phyloP scores from a whole-genome alignment of 148 eudicot genomes.

The Camellia sinensis region DNA sequence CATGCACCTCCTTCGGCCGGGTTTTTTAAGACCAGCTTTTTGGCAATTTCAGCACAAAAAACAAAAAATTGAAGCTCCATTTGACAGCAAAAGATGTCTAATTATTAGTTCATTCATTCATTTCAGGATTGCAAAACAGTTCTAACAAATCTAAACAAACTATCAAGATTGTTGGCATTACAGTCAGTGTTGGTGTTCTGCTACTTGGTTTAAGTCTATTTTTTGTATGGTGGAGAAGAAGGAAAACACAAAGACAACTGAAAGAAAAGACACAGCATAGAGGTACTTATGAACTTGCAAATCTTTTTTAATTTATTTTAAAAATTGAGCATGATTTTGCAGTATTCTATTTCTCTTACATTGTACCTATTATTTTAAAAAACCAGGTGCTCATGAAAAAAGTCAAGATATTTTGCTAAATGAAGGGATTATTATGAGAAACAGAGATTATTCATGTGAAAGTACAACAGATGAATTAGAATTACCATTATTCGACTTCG shows the following conservation, averaged over 20 bases:
- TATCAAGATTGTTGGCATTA: slow-evolving; percentile 30
- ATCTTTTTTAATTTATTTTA: not conserved
- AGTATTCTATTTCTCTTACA: not conserved
- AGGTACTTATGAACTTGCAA: slow-evolving; percentile 29
- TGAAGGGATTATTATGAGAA: slow-evolving; percentile 25
- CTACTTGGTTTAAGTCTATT: slow-evolving; percentile 25
- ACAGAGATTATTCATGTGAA: slow-evolving; percentile 34
- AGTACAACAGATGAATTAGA: slow-evolving; percentile 35
- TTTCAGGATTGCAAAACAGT: slow-evolving; percentile 17
- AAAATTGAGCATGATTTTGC: not conserved
- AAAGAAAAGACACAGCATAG: slow-evolving; percentile 19
- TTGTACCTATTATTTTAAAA: not conserved
- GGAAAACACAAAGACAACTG: slow-evolving; percentile 7
- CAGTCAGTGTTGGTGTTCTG: slow-evolving; percentile 28
- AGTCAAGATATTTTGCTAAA: slow-evolving; percentile 35
- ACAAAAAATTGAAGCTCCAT: no score
- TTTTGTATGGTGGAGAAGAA: slow-evolving; percentile 29
- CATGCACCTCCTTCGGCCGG: no score
- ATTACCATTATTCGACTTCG: slow-evolving; percentile 44
- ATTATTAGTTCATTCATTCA: not conserved
- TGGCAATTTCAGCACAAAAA: not conserved
- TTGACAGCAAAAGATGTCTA: no score
- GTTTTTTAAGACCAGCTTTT: not conserved
- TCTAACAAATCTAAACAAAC: slow-evolving; percentile 21
- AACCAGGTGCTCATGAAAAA: slow-evolving; percentile 37